phyloP scores from a whole-genome alignment of 2,329 filamentous ascomycete genomes.

The Diaporthe vexans region DNA sequence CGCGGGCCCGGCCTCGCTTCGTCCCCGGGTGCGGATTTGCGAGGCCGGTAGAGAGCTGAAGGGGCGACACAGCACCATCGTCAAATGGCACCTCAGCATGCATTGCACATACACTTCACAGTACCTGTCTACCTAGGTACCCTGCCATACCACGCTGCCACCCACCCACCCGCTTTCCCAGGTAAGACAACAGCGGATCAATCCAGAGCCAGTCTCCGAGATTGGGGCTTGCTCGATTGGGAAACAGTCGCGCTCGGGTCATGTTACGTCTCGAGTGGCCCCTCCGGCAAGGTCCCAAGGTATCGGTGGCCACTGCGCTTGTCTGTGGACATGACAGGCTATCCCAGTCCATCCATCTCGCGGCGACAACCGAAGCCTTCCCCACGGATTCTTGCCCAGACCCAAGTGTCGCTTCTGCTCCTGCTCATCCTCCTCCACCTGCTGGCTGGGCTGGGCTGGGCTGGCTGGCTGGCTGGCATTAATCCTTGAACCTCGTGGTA shows the following conservation, averaged over 20 bases:
- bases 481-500: constrained; percentile 42
- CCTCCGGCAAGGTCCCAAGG: constrained; percentile 7
- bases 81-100: constrained; percentile 7
- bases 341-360: constrained; percentile 28
- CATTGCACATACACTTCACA: neutral
- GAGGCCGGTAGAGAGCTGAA: constrained; percentile 16
- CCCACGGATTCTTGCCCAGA: constrained; percentile 31
- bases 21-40: constrained; percentile 22
- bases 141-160: neutral
- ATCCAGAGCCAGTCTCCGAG: constrained; percentile 35
- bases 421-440: constrained; percentile 32
- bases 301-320: constrained; percentile 4
- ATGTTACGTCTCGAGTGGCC: constrained; percentile 34
- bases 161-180: neutral
- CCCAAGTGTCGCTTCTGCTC: constrained; percentile 33
- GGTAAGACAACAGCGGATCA: constrained; percentile 21
- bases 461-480: constrained; percentile 28
- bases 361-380: constrained; percentile 38
- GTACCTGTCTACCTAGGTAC: neutral
- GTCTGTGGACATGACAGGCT: constrained; percentile 22
- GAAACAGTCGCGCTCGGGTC: constrained; percentile 30
- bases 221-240: constrained; percentile 24
- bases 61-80: constrained; percentile 4
- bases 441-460: constrained; percentile 8
- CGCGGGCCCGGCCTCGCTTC: constrained; percentile 27